These are phyloP conservation scores for Holtermanniella nyarrowii DNA, from an alignment of 768 basidiomycete genomes.

Conservation along the genomic window DNA sequence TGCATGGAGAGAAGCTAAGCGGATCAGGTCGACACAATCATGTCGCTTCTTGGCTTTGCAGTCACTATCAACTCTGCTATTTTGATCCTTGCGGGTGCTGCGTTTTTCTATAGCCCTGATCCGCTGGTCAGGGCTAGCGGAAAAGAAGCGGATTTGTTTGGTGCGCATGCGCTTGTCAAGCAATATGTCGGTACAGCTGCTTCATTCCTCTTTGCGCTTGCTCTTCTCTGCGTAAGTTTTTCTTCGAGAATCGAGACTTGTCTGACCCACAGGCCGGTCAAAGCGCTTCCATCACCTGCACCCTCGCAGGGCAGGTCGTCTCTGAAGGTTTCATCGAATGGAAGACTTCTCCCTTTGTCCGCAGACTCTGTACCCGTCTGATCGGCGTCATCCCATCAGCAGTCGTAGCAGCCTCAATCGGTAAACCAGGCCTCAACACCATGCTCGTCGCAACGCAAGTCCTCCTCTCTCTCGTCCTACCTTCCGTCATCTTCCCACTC, in stretches of 20 bases:
- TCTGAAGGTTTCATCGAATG: conserved; percentile 82
- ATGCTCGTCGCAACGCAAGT: conserved; percentile 84
- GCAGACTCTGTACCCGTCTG: conserved; percentile 71
- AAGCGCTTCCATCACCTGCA: conserved; percentile 80
- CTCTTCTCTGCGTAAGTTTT: conserved; percentile 52
- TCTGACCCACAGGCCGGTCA: conserved; percentile 53
- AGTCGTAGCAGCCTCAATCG: conserved; percentile 62
- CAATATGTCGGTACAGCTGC: conserved; percentile 64
- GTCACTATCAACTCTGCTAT: conserved; percentile 76
- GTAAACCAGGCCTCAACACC: conserved; percentile 57
- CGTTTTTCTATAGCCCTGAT: conserved; percentile 55
- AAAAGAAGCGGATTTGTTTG: conserved; percentile 56
- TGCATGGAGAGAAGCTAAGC: neutral
- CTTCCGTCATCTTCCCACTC: conserved; percentile 74
- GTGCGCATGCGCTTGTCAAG: conserved; percentile 67
- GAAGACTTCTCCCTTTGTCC: conserved; percentile 57
- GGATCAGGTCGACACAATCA: conserved; percentile 50
- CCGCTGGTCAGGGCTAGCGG: conserved; percentile 34
- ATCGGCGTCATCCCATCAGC: conserved; percentile 75
- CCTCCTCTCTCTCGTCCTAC: conserved; percentile 67
- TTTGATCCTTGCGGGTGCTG: conserved; percentile 67
- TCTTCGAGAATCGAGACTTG: neutral
- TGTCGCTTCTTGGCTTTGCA: conserved; percentile 65
- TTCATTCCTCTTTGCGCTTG: conserved; percentile 78
- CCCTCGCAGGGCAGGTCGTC: conserved; percentile 79